Evolutionary conservation across 1,284 basidiomycete species (phyloP).

Genomic region (Leccinum glutinopallens): DNA sequence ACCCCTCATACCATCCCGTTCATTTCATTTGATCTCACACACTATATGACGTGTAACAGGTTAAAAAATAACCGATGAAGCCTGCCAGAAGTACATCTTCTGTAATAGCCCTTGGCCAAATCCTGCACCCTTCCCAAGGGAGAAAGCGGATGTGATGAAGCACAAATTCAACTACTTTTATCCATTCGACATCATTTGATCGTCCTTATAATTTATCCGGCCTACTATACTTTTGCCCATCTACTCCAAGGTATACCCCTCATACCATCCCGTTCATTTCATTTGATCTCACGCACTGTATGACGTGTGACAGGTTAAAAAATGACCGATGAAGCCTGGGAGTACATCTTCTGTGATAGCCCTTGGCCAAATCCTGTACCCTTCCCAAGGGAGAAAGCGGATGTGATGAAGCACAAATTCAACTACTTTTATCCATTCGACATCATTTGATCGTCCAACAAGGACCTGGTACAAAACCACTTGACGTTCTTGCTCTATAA

Average conservation of each 20-base stretch:
- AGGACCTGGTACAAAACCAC: conserved; percentile 97
- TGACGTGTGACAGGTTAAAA: conserved; percentile 75
- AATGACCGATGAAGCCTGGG: conserved; percentile 98
- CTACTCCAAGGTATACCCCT: conserved; percentile 72
- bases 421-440: conserved; percentile 99
- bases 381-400: conserved; percentile 77
- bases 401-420: conserved; percentile 89
- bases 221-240: conserved; percentile 95
- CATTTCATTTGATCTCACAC: conserved; percentile 1
- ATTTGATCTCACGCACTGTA: background rate
- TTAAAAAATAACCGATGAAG: conserved; percentile 95
- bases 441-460: conserved; percentile 97
- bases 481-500: conserved; percentile 95
- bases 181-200: conserved; percentile 91
- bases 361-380: conserved; percentile 72
- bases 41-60: conserved; percentile 55
- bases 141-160: conserved; percentile 84
- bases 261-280: background rate
- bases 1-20: conserved; percentile 19
- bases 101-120: conserved; percentile 77
- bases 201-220: conserved; percentile 75
- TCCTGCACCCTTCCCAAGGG: conserved; percentile 64
- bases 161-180: conserved; percentile 98
- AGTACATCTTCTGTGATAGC: conserved; percentile 85
- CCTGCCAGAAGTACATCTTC: conserved; percentile 92